Conservation (phyloP, 2,329 filamentous ascomycete genomes). For the Pseudocercospora macadamiae region DNA sequence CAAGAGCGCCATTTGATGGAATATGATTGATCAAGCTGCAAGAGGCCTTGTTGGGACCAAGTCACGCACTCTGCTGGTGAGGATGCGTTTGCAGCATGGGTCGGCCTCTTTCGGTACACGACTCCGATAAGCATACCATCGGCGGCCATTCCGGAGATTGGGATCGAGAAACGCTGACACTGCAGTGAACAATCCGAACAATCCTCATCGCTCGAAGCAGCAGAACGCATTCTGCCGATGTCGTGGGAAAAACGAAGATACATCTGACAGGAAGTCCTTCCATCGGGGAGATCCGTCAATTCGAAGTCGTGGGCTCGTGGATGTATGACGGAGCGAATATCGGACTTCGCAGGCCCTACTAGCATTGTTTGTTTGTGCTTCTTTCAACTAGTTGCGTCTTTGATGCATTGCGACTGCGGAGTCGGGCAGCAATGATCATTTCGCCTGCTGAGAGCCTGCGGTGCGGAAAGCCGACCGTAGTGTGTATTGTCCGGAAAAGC, state of each 20-base stretch:
- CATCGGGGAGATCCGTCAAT: conserved; percentile 1
- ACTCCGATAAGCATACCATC: no score
- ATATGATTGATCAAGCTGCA: no score
- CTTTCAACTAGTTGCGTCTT: background rate
- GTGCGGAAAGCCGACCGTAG: background rate
- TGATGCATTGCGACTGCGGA: background rate
- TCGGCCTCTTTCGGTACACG: no score
- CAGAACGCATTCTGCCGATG: background rate
- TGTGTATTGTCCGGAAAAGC: background rate
- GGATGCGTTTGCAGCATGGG: no score
- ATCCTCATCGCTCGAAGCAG: background rate
- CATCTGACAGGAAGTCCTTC: no score
- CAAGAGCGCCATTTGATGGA: no score
- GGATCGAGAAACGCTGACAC: no score
- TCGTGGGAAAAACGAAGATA: background rate
- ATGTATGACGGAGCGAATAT: background rate
- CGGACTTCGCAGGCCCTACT: background rate
- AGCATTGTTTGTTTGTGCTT: background rate
- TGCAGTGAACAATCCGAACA: no score
- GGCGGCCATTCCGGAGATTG: no score
- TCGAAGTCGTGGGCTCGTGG: no score
- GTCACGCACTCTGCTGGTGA: no score
- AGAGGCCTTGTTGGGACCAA: no score
- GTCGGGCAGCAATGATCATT: background rate
- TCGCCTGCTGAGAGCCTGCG: background rate